Percentiles rank a stretch among this genome's conserved stretches.
phyloP scores from a whole-genome alignment of 805 yeast genomes.

The Maudiozyma pseudohumilis region DNA sequence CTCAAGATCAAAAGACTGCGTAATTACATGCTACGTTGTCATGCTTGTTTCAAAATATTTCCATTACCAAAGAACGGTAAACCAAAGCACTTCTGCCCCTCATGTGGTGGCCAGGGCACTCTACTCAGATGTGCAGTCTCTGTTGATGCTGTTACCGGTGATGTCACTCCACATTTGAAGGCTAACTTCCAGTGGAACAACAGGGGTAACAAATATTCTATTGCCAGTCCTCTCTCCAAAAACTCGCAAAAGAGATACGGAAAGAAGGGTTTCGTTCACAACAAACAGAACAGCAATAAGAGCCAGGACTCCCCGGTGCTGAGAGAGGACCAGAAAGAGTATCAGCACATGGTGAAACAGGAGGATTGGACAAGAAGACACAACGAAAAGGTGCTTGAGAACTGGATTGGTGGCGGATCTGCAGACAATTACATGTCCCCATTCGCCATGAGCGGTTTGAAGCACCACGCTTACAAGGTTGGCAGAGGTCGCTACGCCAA shows the following conservation, averaged over 20 bases:
- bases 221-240: constrained; percentile 83
- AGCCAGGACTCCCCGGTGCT: constrained; percentile 37
- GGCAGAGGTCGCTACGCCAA: constrained; percentile 81
- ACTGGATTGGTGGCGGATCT: constrained; percentile 80
- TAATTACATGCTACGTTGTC: constrained; percentile 92
- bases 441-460: constrained; percentile 57
- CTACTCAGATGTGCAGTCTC: constrained; percentile 84
- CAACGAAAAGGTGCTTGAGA: constrained; percentile 74
- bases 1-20: constrained; percentile 74
- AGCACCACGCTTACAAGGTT: constrained; percentile 61
- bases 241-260: constrained; percentile 63
- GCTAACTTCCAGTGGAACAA: constrained; percentile 88
- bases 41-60: constrained; percentile 82
- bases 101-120: constrained; percentile 85
- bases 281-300: constrained; percentile 37
- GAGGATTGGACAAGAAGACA: constrained; percentile 81
- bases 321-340: constrained; percentile 92
- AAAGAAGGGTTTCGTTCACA: constrained; percentile 70
- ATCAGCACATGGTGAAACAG: constrained; percentile 74
- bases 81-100: constrained; percentile 83
- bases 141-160: constrained; percentile 68
- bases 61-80: constrained; percentile 70
- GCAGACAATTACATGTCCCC: constrained; percentile 85
- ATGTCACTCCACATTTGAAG: constrained; percentile 78
- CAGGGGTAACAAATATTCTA: constrained; percentile 71